Conservation (phyloP, 495 filamentous ascomycete genomes). For the Sordaria brevicollis region DNA sequence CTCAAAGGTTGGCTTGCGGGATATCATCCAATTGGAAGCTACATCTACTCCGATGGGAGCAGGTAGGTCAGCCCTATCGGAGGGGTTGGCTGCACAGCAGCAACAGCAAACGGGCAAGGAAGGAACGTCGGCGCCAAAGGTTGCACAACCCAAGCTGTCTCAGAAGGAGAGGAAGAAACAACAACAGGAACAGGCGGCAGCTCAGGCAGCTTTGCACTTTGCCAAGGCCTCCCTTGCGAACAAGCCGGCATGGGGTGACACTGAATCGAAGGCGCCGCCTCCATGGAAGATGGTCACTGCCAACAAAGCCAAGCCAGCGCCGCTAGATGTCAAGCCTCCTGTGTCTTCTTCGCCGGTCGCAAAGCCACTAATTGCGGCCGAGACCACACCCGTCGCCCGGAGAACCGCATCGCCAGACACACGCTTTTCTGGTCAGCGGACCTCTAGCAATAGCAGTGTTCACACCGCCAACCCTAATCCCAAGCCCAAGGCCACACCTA, state of each 20-base stretch:
- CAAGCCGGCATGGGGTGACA: slow-evolving; percentile 10
- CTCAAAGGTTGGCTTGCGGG: slow-evolving; percentile 64
- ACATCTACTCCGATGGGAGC: slow-evolving; percentile 5
- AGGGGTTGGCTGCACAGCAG: slow-evolving; percentile 47
- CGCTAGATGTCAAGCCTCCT: slow-evolving; percentile 17
- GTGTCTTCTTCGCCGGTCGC: slow-evolving; percentile 36
- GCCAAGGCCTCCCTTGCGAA: slow-evolving; percentile 11
- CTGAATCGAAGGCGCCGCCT: slow-evolving; percentile 45
- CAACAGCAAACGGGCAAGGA: slow-evolving; percentile 29
- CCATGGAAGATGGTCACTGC: slow-evolving; percentile 53
- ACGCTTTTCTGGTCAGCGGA: slow-evolving; percentile 41
- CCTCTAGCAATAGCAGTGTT: slow-evolving; percentile 4
- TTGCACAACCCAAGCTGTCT: slow-evolving; percentile 50
- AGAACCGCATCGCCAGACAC: slow-evolving; percentile 47
- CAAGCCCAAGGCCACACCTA: slow-evolving; percentile 1
- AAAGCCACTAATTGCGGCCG: slow-evolving; percentile 30
- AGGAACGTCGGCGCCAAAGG: slow-evolving; percentile 12
- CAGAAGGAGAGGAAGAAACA: slow-evolving; percentile 87
- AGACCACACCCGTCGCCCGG: slow-evolving; percentile 18
- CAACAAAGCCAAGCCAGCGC: slow-evolving; percentile 19
- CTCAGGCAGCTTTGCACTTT: slow-evolving; percentile 18
- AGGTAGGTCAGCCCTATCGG: slow-evolving; percentile 57
- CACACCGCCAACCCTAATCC: background rate
- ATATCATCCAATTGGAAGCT: slow-evolving; percentile 74
- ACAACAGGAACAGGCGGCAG: slow-evolving; percentile 51